phyloP scores from a whole-genome alignment of 495 filamentous ascomycete species.

The Trichocladium uniseriatum region DNA sequence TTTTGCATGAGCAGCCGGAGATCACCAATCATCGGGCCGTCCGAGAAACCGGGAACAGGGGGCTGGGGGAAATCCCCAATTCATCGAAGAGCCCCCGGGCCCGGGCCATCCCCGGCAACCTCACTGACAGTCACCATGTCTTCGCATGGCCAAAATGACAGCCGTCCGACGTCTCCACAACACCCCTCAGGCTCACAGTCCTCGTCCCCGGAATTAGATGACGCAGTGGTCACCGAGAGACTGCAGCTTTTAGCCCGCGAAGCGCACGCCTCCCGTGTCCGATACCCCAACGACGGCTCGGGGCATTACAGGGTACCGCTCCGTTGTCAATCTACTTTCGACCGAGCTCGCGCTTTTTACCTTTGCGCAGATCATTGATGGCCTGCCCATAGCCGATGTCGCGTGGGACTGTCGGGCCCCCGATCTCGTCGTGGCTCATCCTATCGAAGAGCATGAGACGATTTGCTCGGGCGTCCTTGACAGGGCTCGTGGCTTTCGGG shows the following conservation, averaged over 20 bases:
- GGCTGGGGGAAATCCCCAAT: no score
- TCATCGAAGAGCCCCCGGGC: no score
- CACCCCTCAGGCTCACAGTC: no score
- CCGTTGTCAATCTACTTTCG: constrained; percentile 13
- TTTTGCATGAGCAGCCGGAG: no score
- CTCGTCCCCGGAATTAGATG: no score
- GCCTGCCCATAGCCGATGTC: constrained; percentile 18
- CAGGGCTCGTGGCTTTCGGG: constrained; percentile 7
- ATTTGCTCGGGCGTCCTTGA: constrained; percentile 15
- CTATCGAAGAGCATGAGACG: constrained; percentile 12
- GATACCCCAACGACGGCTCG: neutral
- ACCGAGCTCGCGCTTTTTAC: constrained; percentile 22
- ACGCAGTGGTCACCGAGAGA: no score
- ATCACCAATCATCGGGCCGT: no score
- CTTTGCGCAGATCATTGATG: constrained; percentile 29
- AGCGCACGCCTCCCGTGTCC: constrained; percentile 7
- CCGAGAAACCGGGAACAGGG: no score
- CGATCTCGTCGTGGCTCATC: constrained; percentile 5
- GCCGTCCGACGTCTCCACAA: no score
- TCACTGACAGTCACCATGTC: no score
- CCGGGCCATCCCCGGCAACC: no score
- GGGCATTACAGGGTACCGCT: constrained; percentile 5
- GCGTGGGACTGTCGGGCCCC: constrained; percentile 7
- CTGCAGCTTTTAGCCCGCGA: neutral
- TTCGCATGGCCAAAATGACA: no score